Evolutionary conservation across 2,329 filamentous ascomycete genomes (phyloP).

Genomic region (Dactylellina leptospora): DNA sequence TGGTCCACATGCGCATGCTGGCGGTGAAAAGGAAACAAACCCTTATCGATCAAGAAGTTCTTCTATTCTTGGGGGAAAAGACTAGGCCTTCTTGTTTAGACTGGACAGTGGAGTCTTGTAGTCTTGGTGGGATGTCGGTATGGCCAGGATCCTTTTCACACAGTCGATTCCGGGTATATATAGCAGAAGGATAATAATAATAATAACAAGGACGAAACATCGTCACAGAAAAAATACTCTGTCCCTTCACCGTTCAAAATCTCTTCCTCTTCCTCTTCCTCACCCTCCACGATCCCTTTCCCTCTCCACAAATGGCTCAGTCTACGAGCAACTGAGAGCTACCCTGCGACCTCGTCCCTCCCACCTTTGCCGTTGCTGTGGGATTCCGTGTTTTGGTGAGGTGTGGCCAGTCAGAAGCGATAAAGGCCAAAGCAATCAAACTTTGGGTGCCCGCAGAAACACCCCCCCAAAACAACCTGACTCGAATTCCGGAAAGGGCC

Average conservation of each 20-base stretch:
- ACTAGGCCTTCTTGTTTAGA: slow-evolving; percentile 46
- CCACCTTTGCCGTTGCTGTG: slow-evolving; percentile 5
- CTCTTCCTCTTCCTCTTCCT: slow-evolving; percentile 19
- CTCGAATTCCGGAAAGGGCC: slow-evolving; percentile 39
- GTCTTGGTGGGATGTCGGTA: slow-evolving; percentile 15
- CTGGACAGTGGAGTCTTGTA: slow-evolving; percentile 8
- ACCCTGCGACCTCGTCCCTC: not conserved
- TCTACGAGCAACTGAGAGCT: slow-evolving; percentile 2
- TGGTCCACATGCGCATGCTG: slow-evolving; percentile 33
- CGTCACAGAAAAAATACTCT: too few species aligned
- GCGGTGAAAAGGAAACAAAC: slow-evolving; percentile 8
- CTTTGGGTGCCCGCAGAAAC: slow-evolving; percentile 7
- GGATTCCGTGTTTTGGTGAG: slow-evolving; percentile 37
- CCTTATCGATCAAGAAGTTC: slow-evolving; percentile 47
- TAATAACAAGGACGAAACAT: too few species aligned
- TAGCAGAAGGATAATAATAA: slow-evolving; percentile 5
- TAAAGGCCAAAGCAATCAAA: slow-evolving; percentile 23
- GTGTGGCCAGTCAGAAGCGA: slow-evolving; percentile 34
- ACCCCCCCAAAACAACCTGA: slow-evolving; percentile 34
- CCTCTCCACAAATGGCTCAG: slow-evolving; percentile 10
- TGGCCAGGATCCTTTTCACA: slow-evolving; percentile 31
- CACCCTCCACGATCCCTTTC: slow-evolving; percentile 8
- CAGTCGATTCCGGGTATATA: slow-evolving; percentile 31
- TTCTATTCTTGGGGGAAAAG: slow-evolving; percentile 11
- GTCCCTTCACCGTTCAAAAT: too few species aligned